These are phyloP conservation scores for Pseudocercospora fijiensis DNA, from an alignment of 2,329 filamentous ascomycete genomes.

Conservation along the genomic window DNA sequence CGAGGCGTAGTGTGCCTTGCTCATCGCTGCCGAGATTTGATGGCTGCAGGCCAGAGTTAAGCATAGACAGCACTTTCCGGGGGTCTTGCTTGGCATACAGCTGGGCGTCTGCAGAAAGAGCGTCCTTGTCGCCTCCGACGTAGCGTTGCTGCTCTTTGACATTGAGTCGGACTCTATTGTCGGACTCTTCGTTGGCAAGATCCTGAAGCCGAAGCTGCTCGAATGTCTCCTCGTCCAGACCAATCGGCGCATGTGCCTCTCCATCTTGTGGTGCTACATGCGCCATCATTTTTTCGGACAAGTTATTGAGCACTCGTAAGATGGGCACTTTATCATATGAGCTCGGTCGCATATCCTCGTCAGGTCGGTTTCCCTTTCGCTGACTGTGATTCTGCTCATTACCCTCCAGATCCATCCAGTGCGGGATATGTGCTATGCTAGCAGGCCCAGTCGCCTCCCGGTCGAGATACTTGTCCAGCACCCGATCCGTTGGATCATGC, in stretches of 20 bases:
- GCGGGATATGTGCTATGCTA: slow-evolving; percentile 68
- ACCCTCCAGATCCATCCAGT: slow-evolving; percentile 87
- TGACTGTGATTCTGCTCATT: slow-evolving; percentile 95
- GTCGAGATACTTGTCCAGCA: slow-evolving; percentile 84
- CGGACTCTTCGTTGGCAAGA: slow-evolving; percentile 69
- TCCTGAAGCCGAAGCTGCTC: slow-evolving; percentile 76
- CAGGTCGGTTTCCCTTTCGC: slow-evolving; percentile 79
- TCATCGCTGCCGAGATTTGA: slow-evolving; percentile 36
- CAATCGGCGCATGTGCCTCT: slow-evolving; percentile 64
- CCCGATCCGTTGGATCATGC: slow-evolving; percentile 69
- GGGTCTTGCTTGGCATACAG: slow-evolving; percentile 70
- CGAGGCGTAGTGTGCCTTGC: slow-evolving; percentile 49
- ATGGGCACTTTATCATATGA: slow-evolving; percentile 78
- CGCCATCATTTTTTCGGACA: slow-evolving; percentile 91
- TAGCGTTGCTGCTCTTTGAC: slow-evolving; percentile 85
- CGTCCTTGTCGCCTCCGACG: slow-evolving; percentile 58
- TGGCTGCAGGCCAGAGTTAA: slow-evolving; percentile 63
- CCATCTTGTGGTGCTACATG: slow-evolving; percentile 77
- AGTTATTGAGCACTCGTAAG: slow-evolving; percentile 80
- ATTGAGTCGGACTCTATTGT: slow-evolving; percentile 78
- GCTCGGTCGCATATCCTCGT: slow-evolving; percentile 82
- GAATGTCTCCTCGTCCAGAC: slow-evolving; percentile 70
- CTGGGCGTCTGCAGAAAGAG: slow-evolving; percentile 50
- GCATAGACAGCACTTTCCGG: slow-evolving; percentile 61
- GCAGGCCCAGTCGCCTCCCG: slow-evolving; percentile 55